phyloP scores from a whole-genome alignment of 345 rosid species.

The Hibiscus tridactylites region DNA sequence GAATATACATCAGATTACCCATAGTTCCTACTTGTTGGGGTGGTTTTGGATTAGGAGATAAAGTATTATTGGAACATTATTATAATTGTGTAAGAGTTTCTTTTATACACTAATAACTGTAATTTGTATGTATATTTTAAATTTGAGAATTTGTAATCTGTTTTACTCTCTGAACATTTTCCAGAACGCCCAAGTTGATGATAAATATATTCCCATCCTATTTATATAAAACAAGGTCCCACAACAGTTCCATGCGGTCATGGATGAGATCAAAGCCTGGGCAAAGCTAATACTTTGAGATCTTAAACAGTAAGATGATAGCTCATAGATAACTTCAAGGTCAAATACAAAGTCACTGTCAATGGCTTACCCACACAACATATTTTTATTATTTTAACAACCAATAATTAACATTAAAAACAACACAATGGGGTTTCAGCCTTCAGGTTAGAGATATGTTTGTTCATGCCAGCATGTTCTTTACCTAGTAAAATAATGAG shows the following conservation, averaged over 20 bases:
- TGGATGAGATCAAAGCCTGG: not conserved
- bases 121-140: no score
- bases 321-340: slow-evolving; percentile 29
- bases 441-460: not conserved
- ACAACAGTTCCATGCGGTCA: not conserved
- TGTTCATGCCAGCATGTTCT: not conserved
- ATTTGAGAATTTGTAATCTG: not conserved
- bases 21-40: not conserved
- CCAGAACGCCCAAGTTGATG: slow-evolving; percentile 11
- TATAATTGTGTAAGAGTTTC: no score
- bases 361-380: not conserved
- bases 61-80: no score
- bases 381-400: not conserved
- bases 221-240: slow-evolving; percentile 7
- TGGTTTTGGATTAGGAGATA: not conserved
- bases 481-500: not conserved
- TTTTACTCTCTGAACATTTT: not conserved
- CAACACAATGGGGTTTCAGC: not conserved
- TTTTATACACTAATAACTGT: no score
- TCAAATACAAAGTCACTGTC: slow-evolving; percentile 36
- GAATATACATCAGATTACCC: no score
- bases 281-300: not conserved
- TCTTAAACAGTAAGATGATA: slow-evolving; percentile 6
- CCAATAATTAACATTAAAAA: not conserved
- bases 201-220: slow-evolving; percentile 3